phyloP scores from a whole-genome alignment of 768 basidiomycete species.

The Pleurotus citrinopileatus region DNA sequence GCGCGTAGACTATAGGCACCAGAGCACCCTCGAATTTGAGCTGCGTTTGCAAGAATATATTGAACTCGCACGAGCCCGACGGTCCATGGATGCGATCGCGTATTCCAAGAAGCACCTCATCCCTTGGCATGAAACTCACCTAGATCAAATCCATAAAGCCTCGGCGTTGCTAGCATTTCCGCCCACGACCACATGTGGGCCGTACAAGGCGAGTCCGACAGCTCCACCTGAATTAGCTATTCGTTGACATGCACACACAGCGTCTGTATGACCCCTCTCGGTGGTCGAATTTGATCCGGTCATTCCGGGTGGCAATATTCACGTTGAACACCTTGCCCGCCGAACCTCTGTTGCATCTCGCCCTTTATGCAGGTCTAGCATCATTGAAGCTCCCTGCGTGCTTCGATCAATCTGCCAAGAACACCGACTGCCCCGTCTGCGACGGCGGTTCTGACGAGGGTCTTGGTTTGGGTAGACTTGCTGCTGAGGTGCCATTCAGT shows the following conservation, averaged over 20 bases:
- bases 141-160: slow-evolving; percentile 73
- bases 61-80: slow-evolving; percentile 74
- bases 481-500: slow-evolving; percentile 83
- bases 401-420: slow-evolving; percentile 58
- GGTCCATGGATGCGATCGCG: slow-evolving; percentile 72
- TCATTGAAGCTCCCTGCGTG: slow-evolving; percentile 89
- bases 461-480: slow-evolving; percentile 68
- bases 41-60: slow-evolving; percentile 95
- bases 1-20: slow-evolving; percentile 12
- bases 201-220: slow-evolving; percentile 65
- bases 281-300: slow-evolving; percentile 71
- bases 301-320: slow-evolving; percentile 87
- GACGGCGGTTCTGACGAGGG: slow-evolving; percentile 42
- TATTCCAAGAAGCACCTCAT: slow-evolving; percentile 82
- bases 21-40: slow-evolving; percentile 96
- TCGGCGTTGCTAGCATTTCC: slow-evolving; percentile 75
- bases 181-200: slow-evolving; percentile 65
- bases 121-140: slow-evolving; percentile 80
- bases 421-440: slow-evolving; percentile 91
- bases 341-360: slow-evolving; percentile 82
- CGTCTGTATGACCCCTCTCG: slow-evolving; percentile 79
- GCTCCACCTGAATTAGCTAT: slow-evolving; percentile 2
- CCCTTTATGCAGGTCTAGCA: slow-evolving; percentile 88
- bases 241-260: slow-evolving; percentile 33
- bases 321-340: slow-evolving; percentile 84